Evolutionary conservation across 2,329 filamentous ascomycete genomes (phyloP).

Genomic region (Aphanocladium album): DNA sequence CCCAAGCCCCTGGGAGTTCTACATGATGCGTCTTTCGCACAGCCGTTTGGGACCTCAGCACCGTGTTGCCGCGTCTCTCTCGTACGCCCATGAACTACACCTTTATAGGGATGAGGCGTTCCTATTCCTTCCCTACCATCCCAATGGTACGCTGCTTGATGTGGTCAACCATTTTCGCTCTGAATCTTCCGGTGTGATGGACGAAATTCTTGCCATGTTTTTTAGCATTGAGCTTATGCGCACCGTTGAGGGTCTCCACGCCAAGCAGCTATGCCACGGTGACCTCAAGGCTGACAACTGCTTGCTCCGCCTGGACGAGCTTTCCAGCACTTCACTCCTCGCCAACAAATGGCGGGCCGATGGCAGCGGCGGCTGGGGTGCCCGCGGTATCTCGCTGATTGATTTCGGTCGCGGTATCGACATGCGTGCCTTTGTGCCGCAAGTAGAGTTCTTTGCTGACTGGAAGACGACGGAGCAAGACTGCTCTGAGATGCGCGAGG

Average conservation of each 20-base stretch:
- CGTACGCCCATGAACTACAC: constrained; percentile 84
- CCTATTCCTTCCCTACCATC: constrained; percentile 78
- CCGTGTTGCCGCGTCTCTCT: constrained; percentile 70
- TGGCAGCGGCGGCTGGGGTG: constrained; percentile 72
- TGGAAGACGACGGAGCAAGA: constrained; percentile 87
- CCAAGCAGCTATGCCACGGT: constrained; percentile 76
- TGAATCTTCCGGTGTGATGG: constrained; percentile 71
- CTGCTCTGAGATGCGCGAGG: constrained; percentile 92
- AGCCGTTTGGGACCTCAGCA: constrained; percentile 66
- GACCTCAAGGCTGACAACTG: constrained; percentile 97
- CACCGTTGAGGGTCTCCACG: constrained; percentile 81
- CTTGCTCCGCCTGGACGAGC: constrained; percentile 70
- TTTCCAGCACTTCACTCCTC: constrained; percentile 41
- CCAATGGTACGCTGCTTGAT: constrained; percentile 90
- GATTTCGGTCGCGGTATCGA: constrained; percentile 95
- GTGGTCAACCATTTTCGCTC: constrained; percentile 80
- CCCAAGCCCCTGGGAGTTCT: constrained; percentile 89
- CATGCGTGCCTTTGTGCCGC: constrained; percentile 73
- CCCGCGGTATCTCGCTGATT: constrained; percentile 79
- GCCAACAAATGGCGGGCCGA: constrained; percentile 63
- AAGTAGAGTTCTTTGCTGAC: constrained; percentile 83
- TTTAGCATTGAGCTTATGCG: constrained; percentile 88
- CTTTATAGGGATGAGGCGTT: constrained; percentile 88
- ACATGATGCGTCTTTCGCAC: constrained; percentile 83
- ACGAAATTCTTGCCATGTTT: constrained; percentile 91